A percentile compares a stretch with the other conserved stretches of the same genome.
phyloP scores from a whole-genome alignment of 225 moss, liverwort and hornwort species.

The Pseudisothecium myosuroides region DNA sequence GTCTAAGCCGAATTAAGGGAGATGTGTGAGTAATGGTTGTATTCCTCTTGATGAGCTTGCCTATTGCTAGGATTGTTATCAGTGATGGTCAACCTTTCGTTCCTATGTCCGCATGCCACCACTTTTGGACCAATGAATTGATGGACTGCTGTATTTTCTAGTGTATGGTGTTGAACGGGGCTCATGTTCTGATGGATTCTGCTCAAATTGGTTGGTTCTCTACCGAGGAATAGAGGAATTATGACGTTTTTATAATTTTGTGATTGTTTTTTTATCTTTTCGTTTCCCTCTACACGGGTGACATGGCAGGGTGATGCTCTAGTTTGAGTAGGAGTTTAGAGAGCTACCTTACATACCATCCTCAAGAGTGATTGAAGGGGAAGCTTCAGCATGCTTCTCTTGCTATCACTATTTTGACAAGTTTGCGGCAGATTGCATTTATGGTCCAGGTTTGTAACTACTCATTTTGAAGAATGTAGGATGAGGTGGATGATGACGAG shows the following conservation, averaged over 20 bases:
- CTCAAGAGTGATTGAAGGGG: not conserved
- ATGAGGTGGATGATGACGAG: slow-evolving; percentile 8
- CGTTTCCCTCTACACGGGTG: not conserved
- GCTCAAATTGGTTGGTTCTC: not conserved
- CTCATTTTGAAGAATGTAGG: slow-evolving; percentile 33
- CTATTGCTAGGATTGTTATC: not conserved
- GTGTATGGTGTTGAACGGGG: not conserved
- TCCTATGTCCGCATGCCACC: not conserved
- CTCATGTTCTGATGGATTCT: not conserved
- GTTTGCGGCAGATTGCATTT: not conserved
- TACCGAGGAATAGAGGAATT: not conserved
- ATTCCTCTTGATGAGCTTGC: not conserved
- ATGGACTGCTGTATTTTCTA: not conserved
- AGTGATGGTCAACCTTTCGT: not conserved
- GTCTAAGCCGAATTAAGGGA: not conserved
- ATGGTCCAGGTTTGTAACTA: slow-evolving; percentile 23
- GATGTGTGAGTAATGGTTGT: not conserved
- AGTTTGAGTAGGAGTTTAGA: not conserved
- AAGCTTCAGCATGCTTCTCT: not conserved
- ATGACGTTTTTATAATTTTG: not conserved
- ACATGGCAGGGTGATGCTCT: not conserved
- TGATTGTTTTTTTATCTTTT: not conserved
- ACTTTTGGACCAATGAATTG: not conserved
- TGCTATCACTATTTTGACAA: slow-evolving; percentile 6
- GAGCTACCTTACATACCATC: not conserved